These are phyloP conservation scores for Ustilago hordei DNA, from an alignment of 1,284 basidiomycete species.

Conservation along the genomic window DNA sequence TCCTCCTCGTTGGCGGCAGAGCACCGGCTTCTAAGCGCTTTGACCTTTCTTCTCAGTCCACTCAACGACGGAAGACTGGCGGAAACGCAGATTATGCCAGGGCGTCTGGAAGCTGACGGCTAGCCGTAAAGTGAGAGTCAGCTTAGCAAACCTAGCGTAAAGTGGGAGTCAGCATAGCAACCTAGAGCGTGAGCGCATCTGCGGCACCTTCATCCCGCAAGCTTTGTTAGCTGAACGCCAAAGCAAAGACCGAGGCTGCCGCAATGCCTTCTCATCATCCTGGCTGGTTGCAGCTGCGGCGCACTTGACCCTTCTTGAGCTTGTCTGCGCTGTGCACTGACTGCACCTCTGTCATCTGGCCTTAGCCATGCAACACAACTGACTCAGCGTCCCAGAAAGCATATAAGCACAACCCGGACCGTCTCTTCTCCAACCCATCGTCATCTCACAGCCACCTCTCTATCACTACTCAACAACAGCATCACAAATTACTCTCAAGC, in stretches of 20 bases:
- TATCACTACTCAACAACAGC: neutral
- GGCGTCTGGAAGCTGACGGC: neutral
- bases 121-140: neutral
- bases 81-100: neutral
- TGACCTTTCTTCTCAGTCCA: neutral
- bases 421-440: neutral
- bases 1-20: neutral
- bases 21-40: neutral
- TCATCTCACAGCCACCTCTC: neutral
- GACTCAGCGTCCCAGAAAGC: neutral
- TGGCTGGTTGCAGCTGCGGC: neutral
- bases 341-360: neutral
- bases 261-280: neutral
- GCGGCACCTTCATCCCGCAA: conserved; percentile 1
- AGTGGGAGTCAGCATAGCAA: neutral
- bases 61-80: neutral
- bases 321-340: neutral
- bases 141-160: neutral
- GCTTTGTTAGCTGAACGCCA: neutral
- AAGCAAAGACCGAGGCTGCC: conserved; percentile 1
- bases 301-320: neutral
- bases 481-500: neutral
- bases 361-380: neutral
- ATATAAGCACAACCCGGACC: neutral
- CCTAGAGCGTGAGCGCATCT: neutral